phyloP scores from a whole-genome alignment of 768 basidiomycete species.

The Tricholoma flavovirens region DNA sequence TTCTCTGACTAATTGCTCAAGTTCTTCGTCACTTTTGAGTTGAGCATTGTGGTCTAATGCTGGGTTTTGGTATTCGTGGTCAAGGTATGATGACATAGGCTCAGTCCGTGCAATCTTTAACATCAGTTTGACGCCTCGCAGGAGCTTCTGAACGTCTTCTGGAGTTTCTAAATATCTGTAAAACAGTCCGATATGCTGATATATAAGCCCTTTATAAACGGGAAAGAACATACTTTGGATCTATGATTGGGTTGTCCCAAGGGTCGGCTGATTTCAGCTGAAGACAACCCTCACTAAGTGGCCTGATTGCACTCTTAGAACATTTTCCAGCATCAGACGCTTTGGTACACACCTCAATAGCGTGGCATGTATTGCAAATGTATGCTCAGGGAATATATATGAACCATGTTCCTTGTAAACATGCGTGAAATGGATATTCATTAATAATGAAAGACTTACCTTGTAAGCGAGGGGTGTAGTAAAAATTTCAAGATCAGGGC shows the following conservation, averaged over 20 bases:
- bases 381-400: neutral
- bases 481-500: neutral
- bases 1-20: neutral
- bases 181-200: neutral
- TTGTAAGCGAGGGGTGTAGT: neutral
- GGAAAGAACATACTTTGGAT: constrained; percentile 33
- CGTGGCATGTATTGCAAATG: neutral
- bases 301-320: constrained; percentile 22
- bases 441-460: neutral
- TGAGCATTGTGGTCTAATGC: neutral
- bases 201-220: neutral
- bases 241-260: constrained; percentile 37
- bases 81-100: neutral
- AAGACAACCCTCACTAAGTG: constrained; percentile 36
- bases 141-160: neutral
- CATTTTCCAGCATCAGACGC: neutral
- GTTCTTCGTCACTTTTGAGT: neutral
- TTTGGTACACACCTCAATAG: neutral
- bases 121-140: neutral
- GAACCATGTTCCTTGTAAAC: neutral
- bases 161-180: neutral
- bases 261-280: constrained; percentile 35
- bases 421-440: neutral
- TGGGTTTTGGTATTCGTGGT: neutral
- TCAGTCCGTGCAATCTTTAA: neutral